These are phyloP conservation scores for Sutorius eximius DNA, from an alignment of 1,284 basidiomycete species.

Conservation along the genomic window DNA sequence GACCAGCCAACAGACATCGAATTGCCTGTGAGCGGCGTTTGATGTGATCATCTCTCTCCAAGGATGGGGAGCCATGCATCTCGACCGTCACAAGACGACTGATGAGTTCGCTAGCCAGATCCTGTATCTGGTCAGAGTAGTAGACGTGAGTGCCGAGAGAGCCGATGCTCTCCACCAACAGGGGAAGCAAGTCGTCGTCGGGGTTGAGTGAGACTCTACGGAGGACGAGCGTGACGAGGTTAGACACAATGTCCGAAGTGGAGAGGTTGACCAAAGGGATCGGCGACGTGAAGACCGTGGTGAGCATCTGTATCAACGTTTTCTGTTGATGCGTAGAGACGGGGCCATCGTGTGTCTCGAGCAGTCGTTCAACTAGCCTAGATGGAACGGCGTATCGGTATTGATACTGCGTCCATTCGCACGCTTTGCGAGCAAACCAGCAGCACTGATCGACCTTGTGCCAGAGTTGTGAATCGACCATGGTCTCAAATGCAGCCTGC, in stretches of 20 bases:
- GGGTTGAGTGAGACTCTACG: conserved; percentile 66
- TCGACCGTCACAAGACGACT: conserved; percentile 75
- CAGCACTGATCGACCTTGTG: conserved; percentile 69
- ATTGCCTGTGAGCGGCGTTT: conserved; percentile 67
- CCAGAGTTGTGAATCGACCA: conserved; percentile 73
- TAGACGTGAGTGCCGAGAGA: conserved; percentile 89
- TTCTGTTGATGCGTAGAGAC: conserved; percentile 57
- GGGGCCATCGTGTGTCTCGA: conserved; percentile 63
- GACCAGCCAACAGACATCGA: conserved; percentile 69
- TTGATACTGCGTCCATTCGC: conserved; percentile 88
- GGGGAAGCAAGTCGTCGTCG: conserved; percentile 68
- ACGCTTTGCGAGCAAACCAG: conserved; percentile 78
- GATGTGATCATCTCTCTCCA: conserved; percentile 45
- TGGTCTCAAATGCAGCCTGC: conserved; percentile 65
- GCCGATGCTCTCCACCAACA: conserved; percentile 78
- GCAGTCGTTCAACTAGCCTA: conserved; percentile 79
- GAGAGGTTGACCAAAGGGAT: conserved; percentile 87
- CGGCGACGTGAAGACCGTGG: conserved; percentile 79
- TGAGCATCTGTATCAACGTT: conserved; percentile 81
- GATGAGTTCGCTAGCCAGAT: conserved; percentile 85
- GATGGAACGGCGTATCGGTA: conserved; percentile 91
- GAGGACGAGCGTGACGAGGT: conserved; percentile 72
- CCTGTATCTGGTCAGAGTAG: conserved; percentile 96
- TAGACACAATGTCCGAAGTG: conserved; percentile 85
- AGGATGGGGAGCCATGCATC: conserved; percentile 53